Evolutionary conservation across 768 basidiomycete genomes (phyloP), one percentile per base, ranked within the genome.

Genomic region (Agaricus sinodeliciosus): DNA sequence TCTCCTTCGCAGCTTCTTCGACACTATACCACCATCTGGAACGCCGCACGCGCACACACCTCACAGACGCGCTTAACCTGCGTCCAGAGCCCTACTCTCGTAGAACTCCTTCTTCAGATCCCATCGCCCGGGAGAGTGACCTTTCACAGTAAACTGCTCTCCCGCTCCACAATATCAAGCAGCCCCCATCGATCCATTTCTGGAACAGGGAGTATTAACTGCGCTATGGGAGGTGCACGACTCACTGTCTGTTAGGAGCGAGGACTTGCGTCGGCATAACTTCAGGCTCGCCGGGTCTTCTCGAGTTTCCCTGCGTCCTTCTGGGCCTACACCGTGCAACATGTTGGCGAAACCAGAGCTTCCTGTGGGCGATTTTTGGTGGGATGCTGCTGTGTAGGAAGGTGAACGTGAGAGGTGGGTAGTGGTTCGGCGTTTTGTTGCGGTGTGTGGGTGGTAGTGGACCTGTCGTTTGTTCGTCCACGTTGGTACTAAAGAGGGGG

Each of bases 41-140:
- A 39, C 37, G 15, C 2, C 37, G 15, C 37, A 49, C 48, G 39
- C 47, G 22, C 37, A 49, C 48, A 40, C 13, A 31, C 31, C 31
- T 31, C 31, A 31, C 48, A 44, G n/a, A 44, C 11, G 31, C 31
- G 48, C 48, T 36, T 49, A 39, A 49, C 40, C 48, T n/a, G 15
- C n/a, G 12, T 36, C 48, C 48, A 49, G 37, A 40, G 22, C 48
- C 26, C 37, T 39, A 16, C 48, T 22, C 27, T 37, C 18, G 48
- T 25, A 39, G 8, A 49, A 22, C 48, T 26, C 48, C 13, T 40
- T 49, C 37, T 16, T 16, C 22, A 18, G 48, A 49, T 49, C 26
- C 48, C 48, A 48, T 39, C 48, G 37, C 48, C 48, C 48, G 48
- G 48, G 36, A 9, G 39, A 36, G 48, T 49, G 48, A 49, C 48